Conservation (phyloP, 2,329 filamentous ascomycete genomes). For the Aureobasidium sp. region DNA sequence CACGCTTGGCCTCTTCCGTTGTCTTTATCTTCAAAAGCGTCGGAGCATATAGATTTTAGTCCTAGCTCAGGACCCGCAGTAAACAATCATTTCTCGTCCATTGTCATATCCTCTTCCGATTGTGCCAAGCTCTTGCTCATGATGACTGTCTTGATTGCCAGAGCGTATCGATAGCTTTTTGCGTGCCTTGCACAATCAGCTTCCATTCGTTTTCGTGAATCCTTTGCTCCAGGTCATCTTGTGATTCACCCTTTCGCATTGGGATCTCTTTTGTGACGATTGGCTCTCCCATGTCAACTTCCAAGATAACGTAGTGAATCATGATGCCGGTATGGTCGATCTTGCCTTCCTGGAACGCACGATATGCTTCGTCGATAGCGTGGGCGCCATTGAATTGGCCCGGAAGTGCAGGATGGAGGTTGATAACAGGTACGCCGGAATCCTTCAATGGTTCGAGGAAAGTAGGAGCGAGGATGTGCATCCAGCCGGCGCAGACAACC, state of each 20-base stretch:
- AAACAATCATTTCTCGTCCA: not conserved
- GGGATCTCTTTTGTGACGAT: constrained; percentile 66
- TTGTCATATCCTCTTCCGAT: not conserved
- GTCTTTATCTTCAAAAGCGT: constrained; percentile 7
- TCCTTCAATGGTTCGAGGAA: constrained; percentile 64
- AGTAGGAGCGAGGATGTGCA: constrained; percentile 67
- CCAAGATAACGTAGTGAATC: constrained; percentile 70
- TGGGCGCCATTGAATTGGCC: constrained; percentile 64
- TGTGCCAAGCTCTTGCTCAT: constrained; percentile 17
- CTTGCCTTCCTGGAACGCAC: constrained; percentile 62
- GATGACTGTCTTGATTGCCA: constrained; percentile 21
- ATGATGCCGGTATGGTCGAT: constrained; percentile 71
- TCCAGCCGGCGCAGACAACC: constrained; percentile 78
- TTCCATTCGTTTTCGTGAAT: constrained; percentile 73
- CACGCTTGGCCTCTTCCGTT: not conserved
- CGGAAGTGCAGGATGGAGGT: constrained; percentile 69
- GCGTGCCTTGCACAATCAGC: constrained; percentile 69
- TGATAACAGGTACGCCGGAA: constrained; percentile 64
- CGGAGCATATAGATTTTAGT: constrained; percentile 11
- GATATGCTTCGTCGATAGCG: constrained; percentile 72
- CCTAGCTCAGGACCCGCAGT: not conserved
- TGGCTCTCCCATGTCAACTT: constrained; percentile 73
- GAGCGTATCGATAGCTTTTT: constrained; percentile 39
- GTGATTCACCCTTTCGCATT: constrained; percentile 49
- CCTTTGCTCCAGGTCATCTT: constrained; percentile 61